These are phyloP conservation scores for Neostapfia colusana DNA, from an alignment of 176 grass and related monocot species.

Conservation along the genomic window DNA sequence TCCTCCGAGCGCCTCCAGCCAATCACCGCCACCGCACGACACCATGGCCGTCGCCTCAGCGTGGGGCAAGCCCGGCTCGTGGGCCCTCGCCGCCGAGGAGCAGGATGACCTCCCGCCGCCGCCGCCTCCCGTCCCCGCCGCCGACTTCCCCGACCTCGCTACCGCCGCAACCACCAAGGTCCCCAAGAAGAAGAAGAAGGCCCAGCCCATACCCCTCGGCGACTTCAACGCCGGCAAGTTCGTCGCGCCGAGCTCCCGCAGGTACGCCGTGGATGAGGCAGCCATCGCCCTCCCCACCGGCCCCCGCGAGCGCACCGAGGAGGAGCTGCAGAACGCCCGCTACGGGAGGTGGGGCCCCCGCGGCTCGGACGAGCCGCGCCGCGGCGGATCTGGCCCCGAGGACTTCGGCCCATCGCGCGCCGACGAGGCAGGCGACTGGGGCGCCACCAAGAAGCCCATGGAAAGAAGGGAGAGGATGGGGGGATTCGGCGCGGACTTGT, in stretches of 20 bases:
- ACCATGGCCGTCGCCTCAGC: conserved; percentile 60
- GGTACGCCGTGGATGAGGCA: neutral
- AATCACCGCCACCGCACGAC: conserved; percentile 18
- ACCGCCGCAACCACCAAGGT: conserved; percentile 51
- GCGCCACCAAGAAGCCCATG: conserved; percentile 37
- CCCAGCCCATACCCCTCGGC: conserved; percentile 44
- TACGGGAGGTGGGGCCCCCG: conserved; percentile 30
- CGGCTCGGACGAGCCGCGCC: conserved; percentile 48
- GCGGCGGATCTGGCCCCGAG: conserved; percentile 42
- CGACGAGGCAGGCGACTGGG: conserved; percentile 59
- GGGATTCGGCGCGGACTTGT: conserved; percentile 41
- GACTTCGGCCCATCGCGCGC: conserved; percentile 61
- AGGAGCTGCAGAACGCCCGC: conserved; percentile 55
- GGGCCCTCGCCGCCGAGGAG: conserved; percentile 71
- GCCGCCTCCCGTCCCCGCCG: conserved; percentile 31
- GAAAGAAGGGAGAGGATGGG: conserved; percentile 49
- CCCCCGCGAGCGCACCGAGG: conserved; percentile 54
- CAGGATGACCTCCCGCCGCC: conserved; percentile 44
- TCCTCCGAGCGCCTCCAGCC: conserved; percentile 6
- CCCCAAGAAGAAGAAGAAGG: conserved; percentile 77
- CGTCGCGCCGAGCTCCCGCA: conserved; percentile 36
- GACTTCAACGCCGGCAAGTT: conserved; percentile 50
- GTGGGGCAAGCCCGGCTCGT: conserved; percentile 66
- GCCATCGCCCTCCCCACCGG: conserved; percentile 48
- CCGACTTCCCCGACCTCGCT: conserved; percentile 62